Evolutionary conservation across 164 flowering plant species (phyloP).

Genomic region (Aristolochia fimbriata): DNA sequence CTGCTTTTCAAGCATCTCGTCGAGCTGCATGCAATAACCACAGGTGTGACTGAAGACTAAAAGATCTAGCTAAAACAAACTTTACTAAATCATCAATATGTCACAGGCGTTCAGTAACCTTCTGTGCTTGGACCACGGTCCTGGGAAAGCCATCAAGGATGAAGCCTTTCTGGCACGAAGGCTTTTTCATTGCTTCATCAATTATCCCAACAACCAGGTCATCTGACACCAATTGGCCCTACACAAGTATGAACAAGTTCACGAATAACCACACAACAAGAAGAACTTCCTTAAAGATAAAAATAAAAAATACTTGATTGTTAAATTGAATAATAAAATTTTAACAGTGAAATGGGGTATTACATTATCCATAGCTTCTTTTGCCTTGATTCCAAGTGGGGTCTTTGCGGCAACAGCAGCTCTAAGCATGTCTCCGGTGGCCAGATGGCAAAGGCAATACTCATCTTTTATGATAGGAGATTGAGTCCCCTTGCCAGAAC

Average conservation of each 20-base stretch:
- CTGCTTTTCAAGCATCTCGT: constrained; percentile 84
- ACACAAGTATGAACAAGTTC: constrained; percentile 13
- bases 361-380: constrained; percentile 97
- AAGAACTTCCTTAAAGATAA: not conserved
- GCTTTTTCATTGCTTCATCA: constrained; percentile 85
- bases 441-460: constrained; percentile 94
- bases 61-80: too few species aligned
- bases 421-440: constrained; percentile 98
- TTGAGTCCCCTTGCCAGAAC: constrained; percentile 97
- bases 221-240: constrained; percentile 96
- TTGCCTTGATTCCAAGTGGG: constrained; percentile 87
- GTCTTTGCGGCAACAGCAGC: constrained; percentile 96
- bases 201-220: constrained; percentile 94
- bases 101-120: constrained; percentile 32
- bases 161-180: constrained; percentile 91
- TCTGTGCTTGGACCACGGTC: constrained; percentile 87
- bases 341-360: not conserved
- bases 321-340: not conserved
- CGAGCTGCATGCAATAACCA: constrained; percentile 50
- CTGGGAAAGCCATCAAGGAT: constrained; percentile 98
- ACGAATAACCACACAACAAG: not conserved
- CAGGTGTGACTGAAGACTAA: not conserved
- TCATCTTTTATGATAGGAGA: constrained; percentile 95
- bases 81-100: too few species aligned
- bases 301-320: not conserved